Conservation (phyloP, 2,329 filamentous ascomycete genomes). For the Paecilomyces fulvus region DNA sequence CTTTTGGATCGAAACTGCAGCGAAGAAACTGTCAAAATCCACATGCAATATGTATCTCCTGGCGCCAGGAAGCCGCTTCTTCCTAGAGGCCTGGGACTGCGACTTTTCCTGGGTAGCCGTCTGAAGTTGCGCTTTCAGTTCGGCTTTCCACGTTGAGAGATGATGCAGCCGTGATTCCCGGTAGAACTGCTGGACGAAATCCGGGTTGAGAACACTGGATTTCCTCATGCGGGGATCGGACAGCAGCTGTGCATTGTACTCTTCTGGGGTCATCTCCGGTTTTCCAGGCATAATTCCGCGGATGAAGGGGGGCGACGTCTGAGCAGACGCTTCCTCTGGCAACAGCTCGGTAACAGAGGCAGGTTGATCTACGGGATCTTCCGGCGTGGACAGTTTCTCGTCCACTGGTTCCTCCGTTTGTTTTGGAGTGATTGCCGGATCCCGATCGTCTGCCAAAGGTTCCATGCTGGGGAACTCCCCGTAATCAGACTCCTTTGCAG, state of each 20-base stretch:
- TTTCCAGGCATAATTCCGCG: slow-evolving; percentile 20
- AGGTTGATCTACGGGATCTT: not conserved
- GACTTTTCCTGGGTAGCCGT: slow-evolving; percentile 63
- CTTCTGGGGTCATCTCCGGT: slow-evolving; percentile 66
- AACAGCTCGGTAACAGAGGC: not conserved
- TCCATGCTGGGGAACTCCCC: slow-evolving; percentile 30
- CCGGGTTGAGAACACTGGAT: slow-evolving; percentile 83
- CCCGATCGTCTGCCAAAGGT: slow-evolving; percentile 1
- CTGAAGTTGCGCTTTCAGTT: slow-evolving; percentile 83
- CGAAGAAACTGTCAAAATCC: slow-evolving; percentile 98
- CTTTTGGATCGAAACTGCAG: slow-evolving; percentile 76
- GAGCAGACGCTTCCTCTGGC: slow-evolving; percentile 1
- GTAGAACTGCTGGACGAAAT: slow-evolving; percentile 91
- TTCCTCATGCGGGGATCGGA: slow-evolving; percentile 79
- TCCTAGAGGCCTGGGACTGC: slow-evolving; percentile 37
- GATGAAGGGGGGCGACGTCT: slow-evolving; percentile 12
- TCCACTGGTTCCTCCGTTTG: not conserved
- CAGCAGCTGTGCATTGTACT: slow-evolving; percentile 80
- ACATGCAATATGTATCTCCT: slow-evolving; percentile 86
- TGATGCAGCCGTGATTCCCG: slow-evolving; percentile 92
- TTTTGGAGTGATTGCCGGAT: not conserved
- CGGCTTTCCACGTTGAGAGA: slow-evolving; percentile 91
- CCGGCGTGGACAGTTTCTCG: not conserved
- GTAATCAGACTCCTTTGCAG: slow-evolving; percentile 35
- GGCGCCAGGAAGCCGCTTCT: slow-evolving; percentile 51